Percentiles rank a stretch among this genome's conserved stretches.
phyloP scores from a whole-genome alignment of 2,329 filamentous ascomycete genomes.

The Gnomoniopsis smithogilvyi region DNA sequence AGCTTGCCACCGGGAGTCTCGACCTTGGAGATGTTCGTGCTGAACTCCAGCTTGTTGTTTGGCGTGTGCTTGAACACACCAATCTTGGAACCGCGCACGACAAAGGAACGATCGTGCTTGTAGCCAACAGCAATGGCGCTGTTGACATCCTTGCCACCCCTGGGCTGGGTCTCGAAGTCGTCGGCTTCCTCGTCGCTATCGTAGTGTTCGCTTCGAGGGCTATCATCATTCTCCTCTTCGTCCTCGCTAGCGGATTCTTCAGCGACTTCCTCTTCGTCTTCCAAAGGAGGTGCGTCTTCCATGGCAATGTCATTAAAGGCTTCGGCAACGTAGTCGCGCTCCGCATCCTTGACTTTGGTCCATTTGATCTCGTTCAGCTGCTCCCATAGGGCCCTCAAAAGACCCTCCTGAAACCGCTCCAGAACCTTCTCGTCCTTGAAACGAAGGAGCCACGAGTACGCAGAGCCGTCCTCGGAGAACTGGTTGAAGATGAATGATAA shows the following conservation, averaged over 20 bases:
- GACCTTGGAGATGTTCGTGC: slow-evolving; percentile 95
- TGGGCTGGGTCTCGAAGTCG: slow-evolving; percentile 68
- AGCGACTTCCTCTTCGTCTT: slow-evolving; percentile 46
- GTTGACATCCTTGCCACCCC: slow-evolving; percentile 67
- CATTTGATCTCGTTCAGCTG: slow-evolving; percentile 93
- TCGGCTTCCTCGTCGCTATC: slow-evolving; percentile 67
- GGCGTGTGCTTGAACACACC: slow-evolving; percentile 96
- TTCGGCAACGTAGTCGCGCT: slow-evolving; percentile 91
- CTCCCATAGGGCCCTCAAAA: slow-evolving; percentile 97
- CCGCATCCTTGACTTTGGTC: slow-evolving; percentile 86
- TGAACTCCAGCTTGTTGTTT: slow-evolving; percentile 91
- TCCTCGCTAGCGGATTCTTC: slow-evolving; percentile 32
- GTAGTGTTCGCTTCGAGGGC: slow-evolving; percentile 53
- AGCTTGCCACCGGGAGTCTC: slow-evolving; percentile 81
- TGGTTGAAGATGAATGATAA: slow-evolving; percentile 99
- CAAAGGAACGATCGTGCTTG: slow-evolving; percentile 95
- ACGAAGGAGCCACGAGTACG: slow-evolving; percentile 91
- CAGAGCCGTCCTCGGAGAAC: slow-evolving; percentile 81
- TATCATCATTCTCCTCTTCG: slow-evolving; percentile 56
- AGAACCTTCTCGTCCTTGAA: slow-evolving; percentile 81
- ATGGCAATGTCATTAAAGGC: slow-evolving; percentile 93
- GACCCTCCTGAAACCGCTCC: slow-evolving; percentile 85
- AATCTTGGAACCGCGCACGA: slow-evolving; percentile 95
- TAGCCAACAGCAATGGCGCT: slow-evolving; percentile 97
- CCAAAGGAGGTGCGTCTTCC: slow-evolving; percentile 63